Base-by-base conservation (phyloP, 2,329 filamentous ascomycete genomes). In the Talaromyces marneffei region DNA sequence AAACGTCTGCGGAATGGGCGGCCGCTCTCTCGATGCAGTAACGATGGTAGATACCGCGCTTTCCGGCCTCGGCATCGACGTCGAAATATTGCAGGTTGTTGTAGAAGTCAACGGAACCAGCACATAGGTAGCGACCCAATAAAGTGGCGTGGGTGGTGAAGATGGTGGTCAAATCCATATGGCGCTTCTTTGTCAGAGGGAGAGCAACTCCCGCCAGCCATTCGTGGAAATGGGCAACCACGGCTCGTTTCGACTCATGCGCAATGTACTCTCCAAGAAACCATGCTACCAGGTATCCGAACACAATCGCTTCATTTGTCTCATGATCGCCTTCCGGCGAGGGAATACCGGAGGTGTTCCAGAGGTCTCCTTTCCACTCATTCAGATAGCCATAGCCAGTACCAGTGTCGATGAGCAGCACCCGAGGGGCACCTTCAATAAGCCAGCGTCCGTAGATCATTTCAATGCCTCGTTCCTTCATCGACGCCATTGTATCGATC, bases 211-310 rank as follows among this genome's bases (percentile, higher is more conserved):
- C 94, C 10, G 94, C 89, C 60, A 99, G 85, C 94, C 94, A 99
- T 78, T 99, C 94, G 80, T 99, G 94, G 81, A 97, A 97, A 77
- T 99, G 94, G 60, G 92, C 94, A 75, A 97, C 94, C 66, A 99
- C 91, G 3, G 94, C 94, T 71, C 86, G 90, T 67, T 87, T 88
- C 77, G 90, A 94, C 78, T 97, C 93, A 74, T 96, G 92, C 71
- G 88, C 91, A 65, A 96, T 91, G 75, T 92, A 97, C 92, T 97
- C 94, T 79, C 94, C 94, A 66, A 99, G 80, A 77, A 97, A 97
- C 94, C 94, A 99, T 33, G 94, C 92, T 48, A 97, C 91, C 62
- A 99, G 79, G 73, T 99, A 99, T 57, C 94, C 94, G 79, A 97
- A 97, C 44, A 97, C 91, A 72, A 97, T 94, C 42, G 94, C 89